Evolutionary conservation across 352 stramenopile species (phyloP), one percentile per base, ranked within the genome.

Genomic region (Phytophthora megakarya): DNA sequence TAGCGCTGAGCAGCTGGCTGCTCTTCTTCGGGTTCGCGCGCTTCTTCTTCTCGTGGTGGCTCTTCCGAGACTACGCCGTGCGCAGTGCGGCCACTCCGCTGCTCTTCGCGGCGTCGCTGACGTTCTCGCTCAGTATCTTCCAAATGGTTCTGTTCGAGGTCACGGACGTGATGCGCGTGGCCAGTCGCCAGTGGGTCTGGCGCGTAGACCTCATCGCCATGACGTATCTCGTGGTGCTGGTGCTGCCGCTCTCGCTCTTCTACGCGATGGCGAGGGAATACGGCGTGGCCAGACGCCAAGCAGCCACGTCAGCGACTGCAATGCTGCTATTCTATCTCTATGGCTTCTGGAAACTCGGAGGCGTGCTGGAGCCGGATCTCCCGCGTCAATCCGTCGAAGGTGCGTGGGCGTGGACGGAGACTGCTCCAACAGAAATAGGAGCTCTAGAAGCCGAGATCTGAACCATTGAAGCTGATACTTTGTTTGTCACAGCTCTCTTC

Each of bases 51-150:
- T 78, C 84, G 19, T 84, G 74, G 76, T 93, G 86, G 84, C 76
- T 95, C 43, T 93, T 95, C 67, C 82, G 81, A 13, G 86, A 95
- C 68, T 95, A 95, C 53, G 82, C 88, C 25, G 79, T 95, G 52
- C 86, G 84, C 47, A 76, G 67, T 28, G 54, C 49, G 30, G 66
- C 61, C 50, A 82, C 82, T 39, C 84, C 84, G 45, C 54, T 86
- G 47, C 77, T 95, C 40, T 95, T 95, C 72, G 84, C 81, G 33
- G 59, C 81, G 10, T 86, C 78, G 25, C 78, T 95, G 54, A 88
- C 76, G 53, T 91, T 92, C 56, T 92, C 81, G 12, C 75, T 95
- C 37, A 90, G 77, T 33, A 80, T 95, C 44, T 92, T 93, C 52
- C 60, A 95, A 61, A 78, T 93, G 68, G 80, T 95, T 46, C 65